Base-by-base conservation (phyloP, 305 asterid genomes). In the Withania somnifera region DNA sequence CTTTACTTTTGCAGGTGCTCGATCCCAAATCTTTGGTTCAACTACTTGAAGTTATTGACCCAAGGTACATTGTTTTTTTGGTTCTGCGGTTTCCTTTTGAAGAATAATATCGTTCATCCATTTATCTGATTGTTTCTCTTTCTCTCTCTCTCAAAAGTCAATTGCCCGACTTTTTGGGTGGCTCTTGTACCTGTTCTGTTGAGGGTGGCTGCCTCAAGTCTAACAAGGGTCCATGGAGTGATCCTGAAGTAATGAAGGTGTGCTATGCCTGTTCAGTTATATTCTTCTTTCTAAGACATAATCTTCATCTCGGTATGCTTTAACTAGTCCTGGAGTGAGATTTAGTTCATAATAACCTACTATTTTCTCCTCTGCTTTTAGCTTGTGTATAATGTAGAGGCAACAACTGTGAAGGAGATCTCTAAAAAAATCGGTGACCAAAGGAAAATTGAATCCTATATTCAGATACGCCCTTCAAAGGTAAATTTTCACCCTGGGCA, bases 121-220 rank as follows among this genome's bases (percentile, higher is more conserved):
- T 75, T 81, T 85, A 42, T 20, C 34, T 83, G 58, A 78, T 58
- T 60, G 78, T 73, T 14, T 64, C 40, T 77, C 79, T 66, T 9
- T 38, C 77, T 17, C 13, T 69, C 34, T 42, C 78, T 86, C 61
- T 77, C 83, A 90, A 73, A 73, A 97, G 99, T 88, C 97, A 97
- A 86, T 86, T 97, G 90, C 99, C 99, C 8, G 91, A 97, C 84
- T 94, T 94, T 88, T 86, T 97, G 87, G 98, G 99, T 53, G 99
- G 98, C 66, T 88, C 93, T 24, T 97, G 98, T 89, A 83, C 88
- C 47, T 97, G 99, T 90, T 85, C 89, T 68, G 84, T 73, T 60
- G 98, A 97, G 87, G 98, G 98, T 78, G 98, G 99, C 80, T 95
- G 99, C 86, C 93, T 95, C 82, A 90, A 91, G 88, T 93, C 99